These are phyloP conservation scores for Trichoderma simmonsii DNA, from an alignment of 2,329 filamentous ascomycete species.

Conservation along the genomic window DNA sequence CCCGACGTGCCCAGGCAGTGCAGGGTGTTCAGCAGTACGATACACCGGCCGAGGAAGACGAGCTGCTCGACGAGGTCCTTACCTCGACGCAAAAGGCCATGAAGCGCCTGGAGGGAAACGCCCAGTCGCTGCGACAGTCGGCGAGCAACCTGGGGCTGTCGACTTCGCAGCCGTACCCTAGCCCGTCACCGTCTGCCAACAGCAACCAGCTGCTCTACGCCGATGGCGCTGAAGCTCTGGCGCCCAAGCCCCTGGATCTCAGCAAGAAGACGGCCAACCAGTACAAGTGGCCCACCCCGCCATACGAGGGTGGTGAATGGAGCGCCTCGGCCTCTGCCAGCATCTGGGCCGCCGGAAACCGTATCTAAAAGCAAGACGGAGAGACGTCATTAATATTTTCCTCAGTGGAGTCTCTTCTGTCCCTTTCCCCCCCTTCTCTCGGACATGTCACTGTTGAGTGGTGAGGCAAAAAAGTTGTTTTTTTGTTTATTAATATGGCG, in stretches of 20 bases:
- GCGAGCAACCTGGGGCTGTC: conserved; percentile 59
- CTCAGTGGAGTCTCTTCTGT: neutral
- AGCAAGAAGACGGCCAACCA: conserved; percentile 53
- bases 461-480: conserved; percentile 20
- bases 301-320: conserved; percentile 93
- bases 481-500: conserved; percentile 12
- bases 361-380: too few species aligned
- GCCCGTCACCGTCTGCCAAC: conserved; percentile 75
- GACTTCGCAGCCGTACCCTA: conserved; percentile 54
- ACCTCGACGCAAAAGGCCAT: conserved; percentile 73
- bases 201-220: conserved; percentile 73
- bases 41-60: conserved; percentile 93
- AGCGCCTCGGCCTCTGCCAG: conserved; percentile 76
- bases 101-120: conserved; percentile 57
- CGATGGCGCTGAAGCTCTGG: conserved; percentile 58
- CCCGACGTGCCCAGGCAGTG: conserved; percentile 69
- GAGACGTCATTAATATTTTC: neutral
- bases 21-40: conserved; percentile 84
- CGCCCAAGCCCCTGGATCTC: conserved; percentile 70
- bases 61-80: conserved; percentile 86
- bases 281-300: conserved; percentile 89
- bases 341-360: conserved; percentile 70
- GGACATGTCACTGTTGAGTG: conserved; percentile 26
- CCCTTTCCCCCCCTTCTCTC: conserved; percentile 1
- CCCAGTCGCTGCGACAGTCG: conserved; percentile 55